These are phyloP conservation scores for Meyerozyma smithsonii DNA, from an alignment of 1,139 yeast genomes.

Conservation along the genomic window DNA sequence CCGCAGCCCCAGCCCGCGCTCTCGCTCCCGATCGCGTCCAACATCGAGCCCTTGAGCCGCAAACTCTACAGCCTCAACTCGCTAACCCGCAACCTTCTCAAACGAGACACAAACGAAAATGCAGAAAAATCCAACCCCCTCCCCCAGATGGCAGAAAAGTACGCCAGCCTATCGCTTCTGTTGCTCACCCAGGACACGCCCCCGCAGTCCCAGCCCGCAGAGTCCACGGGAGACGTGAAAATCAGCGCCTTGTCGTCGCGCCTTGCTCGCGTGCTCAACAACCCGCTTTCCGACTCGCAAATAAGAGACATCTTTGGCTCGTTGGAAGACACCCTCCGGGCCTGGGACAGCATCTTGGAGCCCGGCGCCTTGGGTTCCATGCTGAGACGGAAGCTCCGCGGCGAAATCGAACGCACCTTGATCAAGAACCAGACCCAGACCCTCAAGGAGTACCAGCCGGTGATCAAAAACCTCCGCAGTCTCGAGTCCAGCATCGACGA, in stretches of 20 bases:
- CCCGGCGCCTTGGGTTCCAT: constrained; percentile 20
- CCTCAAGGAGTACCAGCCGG: constrained; percentile 59
- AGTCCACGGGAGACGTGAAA: constrained; percentile 1
- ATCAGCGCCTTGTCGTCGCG: constrained; percentile 35
- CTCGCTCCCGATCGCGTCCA: constrained; percentile 38
- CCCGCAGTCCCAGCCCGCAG: constrained; percentile 6
- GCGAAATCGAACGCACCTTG: constrained; percentile 68
- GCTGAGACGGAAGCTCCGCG: constrained; percentile 44
- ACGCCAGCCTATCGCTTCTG: constrained; percentile 13
- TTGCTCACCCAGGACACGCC: not conserved
- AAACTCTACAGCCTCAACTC: constrained; percentile 31
- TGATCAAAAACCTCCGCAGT: constrained; percentile 42
- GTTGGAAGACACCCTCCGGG: constrained; percentile 35
- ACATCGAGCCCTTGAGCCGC: constrained; percentile 35
- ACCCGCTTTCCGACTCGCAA: constrained; percentile 43
- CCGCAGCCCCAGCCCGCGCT: constrained; percentile 47
- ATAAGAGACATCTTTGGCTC: constrained; percentile 45
- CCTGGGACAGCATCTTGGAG: constrained; percentile 12
- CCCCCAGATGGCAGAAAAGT: constrained; percentile 14
- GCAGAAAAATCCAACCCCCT: not conserved
- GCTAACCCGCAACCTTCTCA: constrained; percentile 27
- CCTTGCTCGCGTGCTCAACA: constrained; percentile 48
- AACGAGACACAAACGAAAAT: constrained; percentile 6
- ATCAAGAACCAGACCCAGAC: constrained; percentile 55
- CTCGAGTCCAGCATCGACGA: constrained; percentile 37